phyloP scores from a whole-genome alignment of 768 basidiomycete species.

The Fibroporia radiculosa region DNA sequence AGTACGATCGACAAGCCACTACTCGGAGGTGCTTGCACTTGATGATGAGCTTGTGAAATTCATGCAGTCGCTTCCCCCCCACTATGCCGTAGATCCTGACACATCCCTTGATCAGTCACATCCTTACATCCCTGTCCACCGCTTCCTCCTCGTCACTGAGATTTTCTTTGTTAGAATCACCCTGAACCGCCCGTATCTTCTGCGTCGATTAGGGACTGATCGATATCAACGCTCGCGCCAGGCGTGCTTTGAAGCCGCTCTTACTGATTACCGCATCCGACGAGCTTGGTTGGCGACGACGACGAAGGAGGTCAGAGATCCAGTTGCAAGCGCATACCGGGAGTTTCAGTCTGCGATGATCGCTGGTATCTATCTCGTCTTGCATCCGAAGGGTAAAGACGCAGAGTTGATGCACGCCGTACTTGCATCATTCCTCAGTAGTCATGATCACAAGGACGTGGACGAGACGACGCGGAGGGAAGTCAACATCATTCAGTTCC shows the following conservation, averaged over 20 bases:
- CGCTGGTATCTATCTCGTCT: slow-evolving; percentile 76
- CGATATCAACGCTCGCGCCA: slow-evolving; percentile 73
- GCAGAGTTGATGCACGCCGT: slow-evolving; percentile 70
- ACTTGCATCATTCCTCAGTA: slow-evolving; percentile 68
- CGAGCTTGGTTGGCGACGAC: slow-evolving; percentile 56
- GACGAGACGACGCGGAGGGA: slow-evolving; percentile 80
- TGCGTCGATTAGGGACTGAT: slow-evolving; percentile 71
- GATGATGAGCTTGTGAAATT: slow-evolving; percentile 82
- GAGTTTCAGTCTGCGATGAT: slow-evolving; percentile 91
- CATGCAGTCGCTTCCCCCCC: slow-evolving; percentile 67
- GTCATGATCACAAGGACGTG: slow-evolving; percentile 57
- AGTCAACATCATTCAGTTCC: slow-evolving; percentile 77
- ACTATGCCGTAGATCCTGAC: slow-evolving; percentile 72
- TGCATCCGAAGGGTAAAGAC: slow-evolving; percentile 68
- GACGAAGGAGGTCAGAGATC: slow-evolving; percentile 56
- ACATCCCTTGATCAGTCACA: slow-evolving; percentile 61
- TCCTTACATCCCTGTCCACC: slow-evolving; percentile 69
- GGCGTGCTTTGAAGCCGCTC: slow-evolving; percentile 88
- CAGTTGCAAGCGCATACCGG: slow-evolving; percentile 74
- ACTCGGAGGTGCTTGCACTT: slow-evolving; percentile 71
- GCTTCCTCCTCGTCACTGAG: slow-evolving; percentile 86
- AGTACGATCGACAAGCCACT: slow-evolving; percentile 68
- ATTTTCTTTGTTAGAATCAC: slow-evolving; percentile 80
- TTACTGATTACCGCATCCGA: slow-evolving; percentile 78
- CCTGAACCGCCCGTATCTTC: slow-evolving; percentile 81